Percentiles rank a stretch among this genome's conserved stretches.
Conservation (phyloP, 2,329 filamentous ascomycete genomes). For the Colletotrichum limetticola region DNA sequence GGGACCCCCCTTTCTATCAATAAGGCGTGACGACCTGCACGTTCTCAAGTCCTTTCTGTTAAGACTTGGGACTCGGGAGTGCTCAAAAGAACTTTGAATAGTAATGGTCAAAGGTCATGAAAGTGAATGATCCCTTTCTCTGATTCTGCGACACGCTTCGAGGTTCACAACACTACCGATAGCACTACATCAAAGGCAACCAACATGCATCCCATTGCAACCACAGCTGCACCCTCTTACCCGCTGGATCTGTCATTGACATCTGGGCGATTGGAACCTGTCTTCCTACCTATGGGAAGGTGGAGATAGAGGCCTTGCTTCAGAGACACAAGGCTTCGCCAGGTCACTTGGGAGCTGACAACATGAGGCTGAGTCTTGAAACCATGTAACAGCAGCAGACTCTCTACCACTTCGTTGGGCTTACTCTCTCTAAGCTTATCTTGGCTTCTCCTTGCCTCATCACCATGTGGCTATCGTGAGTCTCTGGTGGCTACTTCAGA, state of each 20-base stretch:
- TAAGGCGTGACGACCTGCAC: background rate
- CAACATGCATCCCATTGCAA: background rate
- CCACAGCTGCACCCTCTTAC: background rate
- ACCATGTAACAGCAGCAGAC: background rate
- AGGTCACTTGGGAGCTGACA: background rate
- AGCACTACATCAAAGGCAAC: background rate
- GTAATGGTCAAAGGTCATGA: background rate
- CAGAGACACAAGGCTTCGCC: background rate
- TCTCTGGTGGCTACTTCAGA: background rate
- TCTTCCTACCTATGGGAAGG: background rate
- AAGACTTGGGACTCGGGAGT: background rate
- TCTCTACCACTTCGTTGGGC: background rate
- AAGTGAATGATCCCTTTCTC: background rate
- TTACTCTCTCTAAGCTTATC: background rate
- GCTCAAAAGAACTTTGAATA: background rate
- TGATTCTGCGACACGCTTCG: background rate
- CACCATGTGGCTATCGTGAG: background rate
- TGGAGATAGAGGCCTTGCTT: background rate
- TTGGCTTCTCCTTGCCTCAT: background rate
- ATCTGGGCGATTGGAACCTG: background rate
- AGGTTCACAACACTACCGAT: background rate
- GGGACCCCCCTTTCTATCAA: conserved; percentile 20
- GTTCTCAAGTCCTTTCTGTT: background rate
- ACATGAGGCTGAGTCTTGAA: background rate
- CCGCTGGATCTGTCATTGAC: background rate